Evolutionary conservation across 225 moss, liverwort and hornwort genomes (phyloP).

Genomic region (Rhytidiadelphus loreus): DNA sequence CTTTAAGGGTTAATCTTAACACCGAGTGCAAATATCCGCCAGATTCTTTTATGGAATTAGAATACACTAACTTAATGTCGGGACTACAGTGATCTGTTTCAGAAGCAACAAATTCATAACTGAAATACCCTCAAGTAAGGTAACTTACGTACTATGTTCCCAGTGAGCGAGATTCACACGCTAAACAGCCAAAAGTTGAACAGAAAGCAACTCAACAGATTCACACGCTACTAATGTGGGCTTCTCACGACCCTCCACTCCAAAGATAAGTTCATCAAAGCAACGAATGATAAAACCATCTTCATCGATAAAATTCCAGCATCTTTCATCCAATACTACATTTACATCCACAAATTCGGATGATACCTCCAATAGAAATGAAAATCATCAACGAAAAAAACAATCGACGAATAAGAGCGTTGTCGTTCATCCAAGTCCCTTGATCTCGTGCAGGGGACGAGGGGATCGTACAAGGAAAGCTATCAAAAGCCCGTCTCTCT

Average conservation of each 20-base stretch:
- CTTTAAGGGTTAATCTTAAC: too few relatives aligned
- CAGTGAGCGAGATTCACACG: neutral
- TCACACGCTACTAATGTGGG: neutral
- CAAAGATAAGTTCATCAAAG: neutral
- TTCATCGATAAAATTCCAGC: too few relatives aligned
- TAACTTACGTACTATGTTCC: neutral
- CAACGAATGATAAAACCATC: neutral
- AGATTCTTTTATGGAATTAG: neutral
- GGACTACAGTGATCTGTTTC: neutral
- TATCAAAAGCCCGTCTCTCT: neutral
- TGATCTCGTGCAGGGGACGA: neutral
- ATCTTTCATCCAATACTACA: neutral
- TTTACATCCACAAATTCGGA: neutral
- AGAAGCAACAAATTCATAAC: neutral
- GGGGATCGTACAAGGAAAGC: neutral
- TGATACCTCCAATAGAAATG: neutral
- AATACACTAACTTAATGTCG: neutral
- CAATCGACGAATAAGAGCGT: neutral
- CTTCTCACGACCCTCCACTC: neutral
- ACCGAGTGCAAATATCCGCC: neutral
- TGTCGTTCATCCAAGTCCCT: neutral
- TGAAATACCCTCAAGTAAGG: neutral
- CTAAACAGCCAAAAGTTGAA: neutral
- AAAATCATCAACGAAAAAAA: neutral
- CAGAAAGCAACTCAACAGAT: neutral